Conservation (phyloP, 306 rosid species). For the Quercus gilva region DNA sequence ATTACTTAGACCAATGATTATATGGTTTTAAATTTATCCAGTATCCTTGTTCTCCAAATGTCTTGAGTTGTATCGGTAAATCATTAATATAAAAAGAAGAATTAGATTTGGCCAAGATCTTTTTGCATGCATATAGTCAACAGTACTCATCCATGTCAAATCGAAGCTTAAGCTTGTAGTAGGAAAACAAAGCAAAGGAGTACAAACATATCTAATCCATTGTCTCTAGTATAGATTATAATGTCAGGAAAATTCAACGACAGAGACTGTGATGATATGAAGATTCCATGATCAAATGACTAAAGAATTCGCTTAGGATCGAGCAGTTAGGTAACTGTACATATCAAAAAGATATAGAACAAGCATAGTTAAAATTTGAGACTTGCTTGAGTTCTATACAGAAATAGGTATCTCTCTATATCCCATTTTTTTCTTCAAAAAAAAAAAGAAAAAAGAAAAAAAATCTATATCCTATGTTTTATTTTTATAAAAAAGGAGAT, state of each 20-base stretch:
- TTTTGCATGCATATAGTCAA: not conserved
- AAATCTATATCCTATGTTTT: too few relatives aligned
- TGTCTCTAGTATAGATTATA: not conserved
- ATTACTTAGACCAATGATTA: not conserved
- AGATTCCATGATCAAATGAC: not conserved
- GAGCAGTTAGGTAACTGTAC: not conserved
- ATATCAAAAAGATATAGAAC: not conserved
- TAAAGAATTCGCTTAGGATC: not conserved
- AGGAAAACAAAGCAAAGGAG: not conserved
- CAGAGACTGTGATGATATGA: not conserved
- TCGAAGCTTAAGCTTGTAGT: not conserved
- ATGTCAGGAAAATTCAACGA: not conserved
- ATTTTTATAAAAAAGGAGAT: too few relatives aligned
- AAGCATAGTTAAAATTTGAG: too few relatives aligned
- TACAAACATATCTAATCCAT: not conserved
- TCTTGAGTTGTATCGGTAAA: not conserved
- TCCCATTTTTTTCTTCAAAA: not conserved
- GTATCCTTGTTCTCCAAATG: not conserved
- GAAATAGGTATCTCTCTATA: not conserved
- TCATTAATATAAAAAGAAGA: not conserved
- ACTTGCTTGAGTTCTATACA: not conserved
- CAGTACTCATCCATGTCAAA: slow-evolving; percentile 12
- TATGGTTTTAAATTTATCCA: slow-evolving; percentile 13
- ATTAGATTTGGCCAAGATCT: not conserved
- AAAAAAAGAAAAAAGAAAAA: too few relatives aligned